A percentile compares a stretch with the other conserved stretches of the same genome.
phyloP scores from a whole-genome alignment of 192 early-diverging fungal genomes.

The Bifiguratus adelaidae region DNA sequence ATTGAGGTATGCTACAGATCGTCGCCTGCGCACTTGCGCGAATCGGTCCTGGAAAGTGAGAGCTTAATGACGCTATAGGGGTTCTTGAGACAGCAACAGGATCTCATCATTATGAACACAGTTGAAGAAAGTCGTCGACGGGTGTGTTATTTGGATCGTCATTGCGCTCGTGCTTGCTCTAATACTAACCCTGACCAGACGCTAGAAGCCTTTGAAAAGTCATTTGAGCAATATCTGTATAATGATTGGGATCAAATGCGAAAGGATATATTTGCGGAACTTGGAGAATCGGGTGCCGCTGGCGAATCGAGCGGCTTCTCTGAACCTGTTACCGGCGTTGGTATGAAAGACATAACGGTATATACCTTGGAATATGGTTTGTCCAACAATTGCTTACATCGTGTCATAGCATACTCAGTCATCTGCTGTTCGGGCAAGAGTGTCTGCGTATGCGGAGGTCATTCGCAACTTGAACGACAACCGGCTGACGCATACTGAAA shows the following conservation, averaged over 20 bases:
- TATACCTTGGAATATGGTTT: too few relatives aligned
- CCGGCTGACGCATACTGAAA: conserved; percentile 6
- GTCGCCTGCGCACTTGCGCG: neutral
- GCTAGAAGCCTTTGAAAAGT: conserved; percentile 51
- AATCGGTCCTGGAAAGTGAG: neutral
- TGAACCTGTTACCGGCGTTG: too few relatives aligned
- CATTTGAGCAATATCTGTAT: conserved; percentile 42
- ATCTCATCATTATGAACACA: conserved; percentile 64
- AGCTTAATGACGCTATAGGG: conserved; percentile 15
- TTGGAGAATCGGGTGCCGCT: conserved; percentile 69
- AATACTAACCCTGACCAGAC: conserved; percentile 25
- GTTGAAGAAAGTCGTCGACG: conserved; percentile 57
- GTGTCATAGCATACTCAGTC: too few relatives aligned
- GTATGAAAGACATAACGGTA: too few relatives aligned
- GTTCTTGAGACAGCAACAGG: conserved; percentile 62
- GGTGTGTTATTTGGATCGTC: conserved; percentile 10
- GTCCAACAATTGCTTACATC: too few relatives aligned
- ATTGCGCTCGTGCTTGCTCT: neutral
- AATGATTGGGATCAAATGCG: conserved; percentile 67
- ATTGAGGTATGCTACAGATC: conserved; percentile 36
- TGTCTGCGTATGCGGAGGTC: conserved; percentile 8
- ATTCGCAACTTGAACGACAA: conserved; percentile 12
- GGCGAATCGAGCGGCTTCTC: conserved; percentile 13
- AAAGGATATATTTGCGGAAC: conserved; percentile 69
- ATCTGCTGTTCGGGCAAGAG: neutral